Percentiles rank a stretch among this genome's conserved stretches.
Conservation (phyloP, 768 basidiomycete genomes). For the Amanita pallidorosea region DNA sequence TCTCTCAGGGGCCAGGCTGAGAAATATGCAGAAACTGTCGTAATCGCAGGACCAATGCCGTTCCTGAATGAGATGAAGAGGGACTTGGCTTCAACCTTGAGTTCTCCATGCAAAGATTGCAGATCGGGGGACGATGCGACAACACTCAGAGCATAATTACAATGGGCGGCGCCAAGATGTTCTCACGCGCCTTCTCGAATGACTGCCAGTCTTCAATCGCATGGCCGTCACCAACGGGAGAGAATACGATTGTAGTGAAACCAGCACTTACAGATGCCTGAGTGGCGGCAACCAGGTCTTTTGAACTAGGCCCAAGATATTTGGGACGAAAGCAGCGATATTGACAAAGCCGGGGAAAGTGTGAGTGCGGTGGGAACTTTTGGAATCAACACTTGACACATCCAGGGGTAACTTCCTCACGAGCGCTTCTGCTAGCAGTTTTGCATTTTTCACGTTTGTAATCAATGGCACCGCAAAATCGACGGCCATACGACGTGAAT, state of each 20-base stretch:
- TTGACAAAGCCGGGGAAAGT: constrained; percentile 90
- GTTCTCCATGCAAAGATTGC: constrained; percentile 55
- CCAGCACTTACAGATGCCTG: constrained; percentile 83
- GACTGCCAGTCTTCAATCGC: constrained; percentile 57
- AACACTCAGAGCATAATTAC: constrained; percentile 81
- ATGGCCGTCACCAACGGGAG: constrained; percentile 55
- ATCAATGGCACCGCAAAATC: constrained; percentile 97
- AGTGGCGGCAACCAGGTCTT: constrained; percentile 58
- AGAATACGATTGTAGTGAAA: constrained; percentile 76
- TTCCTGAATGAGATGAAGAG: constrained; percentile 74
- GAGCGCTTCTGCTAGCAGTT: constrained; percentile 88
- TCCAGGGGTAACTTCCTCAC: constrained; percentile 85
- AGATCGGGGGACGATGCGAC: constrained; percentile 65
- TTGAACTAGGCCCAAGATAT: constrained; percentile 40
- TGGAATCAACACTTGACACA: constrained; percentile 84
- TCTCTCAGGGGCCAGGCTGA: constrained; percentile 86
- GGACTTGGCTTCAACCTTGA: constrained; percentile 71
- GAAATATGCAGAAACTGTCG: constrained; percentile 79
- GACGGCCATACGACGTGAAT: constrained; percentile 96
- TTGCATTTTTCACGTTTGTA: constrained; percentile 98
- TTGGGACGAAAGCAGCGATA: constrained; percentile 78
- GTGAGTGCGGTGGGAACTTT: constrained; percentile 86
- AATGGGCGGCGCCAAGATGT: constrained; percentile 58
- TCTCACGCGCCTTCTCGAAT: constrained; percentile 60
- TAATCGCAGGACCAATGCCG: constrained; percentile 42